Conservation (phyloP, 257 asterid species). For the Osmanthus fragrans region DNA sequence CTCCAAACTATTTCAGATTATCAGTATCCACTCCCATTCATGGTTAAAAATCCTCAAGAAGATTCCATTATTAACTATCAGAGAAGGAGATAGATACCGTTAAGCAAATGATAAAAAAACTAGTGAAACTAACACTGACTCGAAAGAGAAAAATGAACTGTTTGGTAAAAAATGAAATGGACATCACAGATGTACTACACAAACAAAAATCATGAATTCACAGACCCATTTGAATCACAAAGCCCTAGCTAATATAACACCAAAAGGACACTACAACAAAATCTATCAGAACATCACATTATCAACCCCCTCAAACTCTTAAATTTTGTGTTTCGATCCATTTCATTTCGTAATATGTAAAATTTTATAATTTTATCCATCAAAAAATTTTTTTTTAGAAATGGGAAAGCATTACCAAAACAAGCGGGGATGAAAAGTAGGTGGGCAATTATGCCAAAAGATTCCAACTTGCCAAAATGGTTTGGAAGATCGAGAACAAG, state of each 20-base stretch:
- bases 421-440: neutral
- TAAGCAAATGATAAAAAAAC: neutral
- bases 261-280: neutral
- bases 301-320: neutral
- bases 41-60: neutral
- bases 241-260: neutral
- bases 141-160: neutral
- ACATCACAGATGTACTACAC: neutral
- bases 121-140: neutral
- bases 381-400: neutral
- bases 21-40: neutral
- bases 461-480: neutral
- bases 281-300: neutral
- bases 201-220: neutral
- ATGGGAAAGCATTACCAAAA: neutral
- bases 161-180: neutral
- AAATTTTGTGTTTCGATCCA: neutral
- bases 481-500: neutral
- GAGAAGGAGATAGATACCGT: neutral
- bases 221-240: neutral
- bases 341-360: neutral
- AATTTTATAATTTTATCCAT: neutral
- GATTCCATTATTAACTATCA: neutral
- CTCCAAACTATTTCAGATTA: neutral
- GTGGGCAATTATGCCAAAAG: neutral